These are phyloP conservation scores for Apiotrichum siamense DNA, from an alignment of 1,284 basidiomycete species.

Conservation along the genomic window DNA sequence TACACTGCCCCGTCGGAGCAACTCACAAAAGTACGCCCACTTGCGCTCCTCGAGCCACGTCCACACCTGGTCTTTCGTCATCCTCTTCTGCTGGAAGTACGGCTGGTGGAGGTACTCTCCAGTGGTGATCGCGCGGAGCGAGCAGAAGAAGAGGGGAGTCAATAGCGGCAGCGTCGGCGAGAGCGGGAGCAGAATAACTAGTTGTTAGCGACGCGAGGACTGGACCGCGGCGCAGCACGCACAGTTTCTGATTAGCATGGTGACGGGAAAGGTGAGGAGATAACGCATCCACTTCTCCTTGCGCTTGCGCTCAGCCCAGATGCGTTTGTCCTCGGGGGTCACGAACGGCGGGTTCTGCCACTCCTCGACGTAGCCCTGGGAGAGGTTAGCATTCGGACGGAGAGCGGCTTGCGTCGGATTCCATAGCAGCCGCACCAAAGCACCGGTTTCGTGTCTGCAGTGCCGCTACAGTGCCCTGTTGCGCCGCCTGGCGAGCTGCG, in stretches of 20 bases:
- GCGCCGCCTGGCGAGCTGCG: no score
- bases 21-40: constrained; percentile 71
- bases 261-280: constrained; percentile 52
- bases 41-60: constrained; percentile 78
- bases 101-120: constrained; percentile 64
- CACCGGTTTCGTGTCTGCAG: no score
- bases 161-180: constrained; percentile 61
- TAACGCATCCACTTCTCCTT: constrained; percentile 41
- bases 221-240: constrained; percentile 17
- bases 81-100: constrained; percentile 74
- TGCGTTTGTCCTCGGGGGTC: constrained; percentile 26
- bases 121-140: constrained; percentile 62
- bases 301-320: constrained; percentile 18
- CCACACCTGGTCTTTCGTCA: constrained; percentile 62
- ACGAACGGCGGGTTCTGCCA: constrained; percentile 63
- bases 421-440: not conserved
- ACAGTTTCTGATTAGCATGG: constrained; percentile 55
- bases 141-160: constrained; percentile 60
- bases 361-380: constrained; percentile 72
- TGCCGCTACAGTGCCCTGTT: no score
- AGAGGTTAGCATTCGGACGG: not conserved
- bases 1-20: not conserved
- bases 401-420: no score
- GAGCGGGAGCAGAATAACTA: constrained; percentile 65
- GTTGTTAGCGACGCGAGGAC: constrained; percentile 24